A percentile compares a stretch with the other conserved stretches of the same genome.
phyloP scores from a whole-genome alignment of 2,329 filamentous ascomycete genomes.

The Lachnellula willkommii region DNA sequence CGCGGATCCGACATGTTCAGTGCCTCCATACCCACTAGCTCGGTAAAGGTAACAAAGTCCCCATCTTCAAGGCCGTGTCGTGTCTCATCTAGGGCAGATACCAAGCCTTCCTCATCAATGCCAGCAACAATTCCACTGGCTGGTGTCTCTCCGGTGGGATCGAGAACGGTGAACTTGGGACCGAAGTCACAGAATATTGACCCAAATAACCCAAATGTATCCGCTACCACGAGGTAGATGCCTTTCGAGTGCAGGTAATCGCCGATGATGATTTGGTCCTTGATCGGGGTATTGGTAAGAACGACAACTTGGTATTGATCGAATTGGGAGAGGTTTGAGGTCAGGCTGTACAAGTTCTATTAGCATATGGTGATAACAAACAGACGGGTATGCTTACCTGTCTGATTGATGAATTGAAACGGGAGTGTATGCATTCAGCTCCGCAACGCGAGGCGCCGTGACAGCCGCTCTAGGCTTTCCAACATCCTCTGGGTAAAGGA shows the following conservation, averaged over 20 bases:
- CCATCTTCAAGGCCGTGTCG: conserved; percentile 94
- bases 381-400: conserved; percentile 36
- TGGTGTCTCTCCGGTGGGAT: conserved; percentile 84
- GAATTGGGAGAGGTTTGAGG: conserved; percentile 70
- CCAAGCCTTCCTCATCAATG: conserved; percentile 83
- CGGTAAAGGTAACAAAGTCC: conserved; percentile 91
- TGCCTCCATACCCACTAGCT: conserved; percentile 85
- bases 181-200: conserved; percentile 97
- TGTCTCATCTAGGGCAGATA: conserved; percentile 90
- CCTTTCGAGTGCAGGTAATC: conserved; percentile 93
- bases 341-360: conserved; percentile 50
- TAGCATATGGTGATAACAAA: conserved; percentile 8
- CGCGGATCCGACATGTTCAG: conserved; percentile 79
- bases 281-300: conserved; percentile 75
- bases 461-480: conserved; percentile 85
- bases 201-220: conserved; percentile 91
- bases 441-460: conserved; percentile 82
- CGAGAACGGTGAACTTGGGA: conserved; percentile 83
- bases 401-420: conserved; percentile 67
- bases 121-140: conserved; percentile 82
- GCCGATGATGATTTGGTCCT: conserved; percentile 75
- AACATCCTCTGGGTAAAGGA: conserved; percentile 80
- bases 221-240: conserved; percentile 82
- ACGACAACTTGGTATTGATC: conserved; percentile 92
- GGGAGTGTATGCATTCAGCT: conserved; percentile 94